phyloP scores from a whole-genome alignment of 805 yeast species.

The Saccharomyces paradoxus region DNA sequence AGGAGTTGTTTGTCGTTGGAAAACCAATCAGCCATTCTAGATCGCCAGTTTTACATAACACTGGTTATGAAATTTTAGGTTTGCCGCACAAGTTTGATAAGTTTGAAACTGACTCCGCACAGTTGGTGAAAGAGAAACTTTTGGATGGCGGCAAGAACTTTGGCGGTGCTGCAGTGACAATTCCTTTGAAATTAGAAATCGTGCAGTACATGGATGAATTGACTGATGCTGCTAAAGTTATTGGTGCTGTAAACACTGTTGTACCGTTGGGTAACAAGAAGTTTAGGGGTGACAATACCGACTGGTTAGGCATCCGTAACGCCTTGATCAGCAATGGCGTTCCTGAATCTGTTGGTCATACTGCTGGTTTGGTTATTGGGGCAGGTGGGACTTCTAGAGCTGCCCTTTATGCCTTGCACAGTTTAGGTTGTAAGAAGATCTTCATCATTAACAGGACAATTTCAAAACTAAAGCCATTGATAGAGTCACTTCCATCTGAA shows the following conservation, averaged over 20 bases:
- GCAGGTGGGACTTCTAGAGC: constrained; percentile 98
- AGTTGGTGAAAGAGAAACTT: constrained; percentile 45
- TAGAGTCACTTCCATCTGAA: constrained; percentile 48
- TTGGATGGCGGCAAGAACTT: constrained; percentile 40
- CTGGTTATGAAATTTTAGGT: constrained; percentile 66
- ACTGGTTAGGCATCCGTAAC: constrained; percentile 81
- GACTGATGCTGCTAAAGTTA: constrained; percentile 65
- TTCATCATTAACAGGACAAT: constrained; percentile 76
- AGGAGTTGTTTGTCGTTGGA: constrained; percentile 70
- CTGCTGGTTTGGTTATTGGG: constrained; percentile 76
- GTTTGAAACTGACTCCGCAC: constrained; percentile 60
- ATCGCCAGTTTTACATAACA: constrained; percentile 80
- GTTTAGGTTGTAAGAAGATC: constrained; percentile 69
- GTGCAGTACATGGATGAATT: constrained; percentile 57
- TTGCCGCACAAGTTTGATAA: constrained; percentile 64
- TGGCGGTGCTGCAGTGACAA: constrained; percentile 95
- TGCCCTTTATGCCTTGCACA: constrained; percentile 76
- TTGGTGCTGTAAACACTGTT: constrained; percentile 93
- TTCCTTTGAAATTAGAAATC: constrained; percentile 82
- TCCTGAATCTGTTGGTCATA: constrained; percentile 33
- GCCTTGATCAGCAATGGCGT: constrained; percentile 61
- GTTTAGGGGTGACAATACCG: constrained; percentile 84
- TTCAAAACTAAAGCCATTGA: constrained; percentile 53
- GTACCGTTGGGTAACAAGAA: constrained; percentile 42
- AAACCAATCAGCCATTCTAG: constrained; percentile 77